These are phyloP conservation scores for Bathelium albidoporum DNA, from an alignment of 495 filamentous ascomycete genomes.

Conservation along the genomic window DNA sequence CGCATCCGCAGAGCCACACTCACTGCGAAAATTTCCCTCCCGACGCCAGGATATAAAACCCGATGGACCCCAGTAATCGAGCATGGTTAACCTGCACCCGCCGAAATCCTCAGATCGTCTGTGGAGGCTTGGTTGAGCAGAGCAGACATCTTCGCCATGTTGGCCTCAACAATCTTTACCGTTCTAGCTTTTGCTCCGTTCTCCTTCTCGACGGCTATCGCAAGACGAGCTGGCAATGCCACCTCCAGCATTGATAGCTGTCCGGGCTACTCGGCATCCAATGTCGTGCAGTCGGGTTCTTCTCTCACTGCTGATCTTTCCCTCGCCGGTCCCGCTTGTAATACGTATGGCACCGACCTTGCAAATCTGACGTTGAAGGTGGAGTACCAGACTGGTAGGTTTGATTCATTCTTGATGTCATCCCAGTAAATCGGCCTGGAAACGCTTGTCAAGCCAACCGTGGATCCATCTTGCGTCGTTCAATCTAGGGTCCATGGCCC, in stretches of 20 bases:
- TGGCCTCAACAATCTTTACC: background rate
- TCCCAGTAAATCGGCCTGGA: background rate
- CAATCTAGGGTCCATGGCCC: background rate
- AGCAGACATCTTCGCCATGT: background rate
- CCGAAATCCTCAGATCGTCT: background rate
- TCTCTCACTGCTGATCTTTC: constrained; percentile 7
- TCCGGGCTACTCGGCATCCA: constrained; percentile 12
- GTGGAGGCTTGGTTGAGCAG: background rate
- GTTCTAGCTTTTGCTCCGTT: background rate
- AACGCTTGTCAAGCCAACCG: background rate
- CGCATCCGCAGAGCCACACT: background rate
- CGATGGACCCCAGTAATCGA: background rate
- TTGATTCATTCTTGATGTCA: too few relatives aligned
- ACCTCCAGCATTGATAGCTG: constrained; percentile 4
- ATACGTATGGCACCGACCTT: constrained; percentile 11
- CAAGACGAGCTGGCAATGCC: background rate
- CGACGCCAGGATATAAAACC: background rate
- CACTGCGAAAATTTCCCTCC: background rate
- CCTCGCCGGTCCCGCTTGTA: constrained; percentile 9
- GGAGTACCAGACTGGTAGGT: constrained; percentile 13
- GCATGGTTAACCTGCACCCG: background rate
- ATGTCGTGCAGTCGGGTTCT: constrained; percentile 4
- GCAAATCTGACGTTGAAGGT: constrained; percentile 2
- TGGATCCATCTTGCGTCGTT: background rate
- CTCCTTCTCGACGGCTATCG: background rate